phyloP scores from a whole-genome alignment of 2,329 filamentous ascomycete genomes.

The Phoma sp. region DNA sequence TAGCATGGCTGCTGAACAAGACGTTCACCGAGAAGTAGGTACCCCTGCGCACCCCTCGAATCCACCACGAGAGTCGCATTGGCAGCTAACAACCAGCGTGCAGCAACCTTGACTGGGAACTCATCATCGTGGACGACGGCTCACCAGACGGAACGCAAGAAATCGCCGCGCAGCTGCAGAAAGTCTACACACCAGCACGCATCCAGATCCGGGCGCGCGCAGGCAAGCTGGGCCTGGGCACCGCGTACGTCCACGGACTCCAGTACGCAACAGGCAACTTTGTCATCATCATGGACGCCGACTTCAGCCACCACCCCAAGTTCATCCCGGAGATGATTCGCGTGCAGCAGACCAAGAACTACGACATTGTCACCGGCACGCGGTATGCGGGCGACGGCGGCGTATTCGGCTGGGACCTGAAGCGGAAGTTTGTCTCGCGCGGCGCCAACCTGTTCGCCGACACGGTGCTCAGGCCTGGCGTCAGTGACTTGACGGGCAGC shows the following conservation, averaged over 20 bases:
- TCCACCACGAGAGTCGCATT: not conserved
- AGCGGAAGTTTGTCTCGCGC: conserved; percentile 75
- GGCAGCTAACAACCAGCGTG: conserved; percentile 15
- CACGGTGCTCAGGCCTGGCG: conserved; percentile 88
- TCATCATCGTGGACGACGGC: conserved; percentile 98
- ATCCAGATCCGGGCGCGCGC: conserved; percentile 85
- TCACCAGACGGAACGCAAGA: conserved; percentile 94
- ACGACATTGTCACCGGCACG: conserved; percentile 97
- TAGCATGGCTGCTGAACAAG: conserved; percentile 90
- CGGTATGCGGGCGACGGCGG: conserved; percentile 86
- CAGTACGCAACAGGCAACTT: conserved; percentile 91
- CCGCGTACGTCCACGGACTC: conserved; percentile 93
- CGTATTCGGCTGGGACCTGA: conserved; percentile 96
- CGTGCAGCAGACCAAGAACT: conserved; percentile 76
- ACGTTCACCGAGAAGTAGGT: conserved; percentile 87
- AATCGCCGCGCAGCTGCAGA: conserved; percentile 87
- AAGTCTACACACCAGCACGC: conserved; percentile 76
- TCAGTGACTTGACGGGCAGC: conserved; percentile 93
- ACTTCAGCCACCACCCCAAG: conserved; percentile 98
- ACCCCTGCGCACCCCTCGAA: conserved; percentile 13
- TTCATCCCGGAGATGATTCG: conserved; percentile 96
- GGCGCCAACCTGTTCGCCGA: conserved; percentile 96
- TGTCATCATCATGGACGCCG: conserved; percentile 99
- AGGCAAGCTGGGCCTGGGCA: conserved; percentile 96
- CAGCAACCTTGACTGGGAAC: conserved; percentile 93